Base-by-base conservation (phyloP, 2,329 filamentous ascomycete species). In the Elsinoe australis region DNA sequence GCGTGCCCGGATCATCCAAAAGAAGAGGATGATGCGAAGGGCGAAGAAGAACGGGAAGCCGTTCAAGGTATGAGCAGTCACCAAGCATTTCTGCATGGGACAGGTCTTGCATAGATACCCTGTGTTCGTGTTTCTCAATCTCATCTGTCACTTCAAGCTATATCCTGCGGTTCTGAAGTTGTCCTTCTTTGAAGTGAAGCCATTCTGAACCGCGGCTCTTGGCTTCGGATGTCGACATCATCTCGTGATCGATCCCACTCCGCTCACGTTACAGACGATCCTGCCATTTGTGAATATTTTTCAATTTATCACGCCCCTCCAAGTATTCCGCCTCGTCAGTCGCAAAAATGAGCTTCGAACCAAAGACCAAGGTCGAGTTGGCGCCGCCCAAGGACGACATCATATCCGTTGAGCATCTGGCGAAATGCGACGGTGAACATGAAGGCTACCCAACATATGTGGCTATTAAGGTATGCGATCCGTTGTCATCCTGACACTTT, bases 311-410 rank as follows among this genome's bases (percentile, higher is more conserved):
- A n/a, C n/a, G n/a, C n/a, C n/a, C 29, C 39, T 44, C n/a, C 24
- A 28, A n/a, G 19, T 14, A 4, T 24, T 24, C 18, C 6, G 12
- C n/a, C 38, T 28, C 17, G n/a, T n/a, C n/a, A 12, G 6, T 9
- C 5, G 35, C n/a, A 12, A 44, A 10, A 36, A 61, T 61, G 59
- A 56, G 58, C 58, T 94, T 94, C 59, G 83, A 85, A 63, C 87
- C 87, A 34, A 94, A 92, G 67, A 70, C 71, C 21, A 76, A 85
- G 2, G 82, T 92, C 52, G 69, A 81, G 50, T 78, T 98, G 51
- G 74, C 83, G 50, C 83, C 87, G 29, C 92, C 92, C 10, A 96
- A 94, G 70, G 77, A 87, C 62, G 89, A 95, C 59, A 77, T 78
- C 29, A 95, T 98, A 59, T 81, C 82, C n/a, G 61, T 75, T 1